phyloP scores from a whole-genome alignment of 1,284 basidiomycete genomes.

The Rhizopogon hawkerae region DNA sequence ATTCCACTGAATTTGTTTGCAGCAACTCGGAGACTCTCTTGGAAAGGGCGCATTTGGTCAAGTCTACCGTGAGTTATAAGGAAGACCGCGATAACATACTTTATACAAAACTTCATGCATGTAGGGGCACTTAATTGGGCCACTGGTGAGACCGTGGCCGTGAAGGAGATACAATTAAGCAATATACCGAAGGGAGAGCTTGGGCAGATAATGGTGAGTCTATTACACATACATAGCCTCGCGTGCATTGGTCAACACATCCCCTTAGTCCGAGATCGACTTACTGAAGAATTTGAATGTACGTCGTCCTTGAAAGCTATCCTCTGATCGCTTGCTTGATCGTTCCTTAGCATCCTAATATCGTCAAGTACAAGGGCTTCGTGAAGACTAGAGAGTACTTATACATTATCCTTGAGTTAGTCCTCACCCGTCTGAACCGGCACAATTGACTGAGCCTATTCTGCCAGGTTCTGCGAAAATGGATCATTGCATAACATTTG shows the following conservation, averaged over 20 bases:
- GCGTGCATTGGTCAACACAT: conserved; percentile 10
- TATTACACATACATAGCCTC: conserved; percentile 6
- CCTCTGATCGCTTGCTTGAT: conserved; percentile 4
- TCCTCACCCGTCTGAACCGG: conserved; percentile 7
- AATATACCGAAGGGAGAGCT: conserved; percentile 91
- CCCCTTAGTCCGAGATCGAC: conserved; percentile 84
- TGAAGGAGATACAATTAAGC: conserved; percentile 89
- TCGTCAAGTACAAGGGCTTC: conserved; percentile 98
- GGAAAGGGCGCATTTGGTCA: conserved; percentile 94
- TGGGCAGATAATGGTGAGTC: conserved; percentile 90
- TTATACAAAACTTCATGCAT: conserved; percentile 2
- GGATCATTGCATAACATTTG: conserved; percentile 92
- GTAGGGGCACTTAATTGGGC: conserved; percentile 91
- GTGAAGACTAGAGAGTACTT: conserved; percentile 91
- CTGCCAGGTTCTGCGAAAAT: conserved; percentile 87
- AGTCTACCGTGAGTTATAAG: conserved; percentile 70
- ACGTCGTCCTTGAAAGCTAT: conserved; percentile 19
- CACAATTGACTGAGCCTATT: not conserved
- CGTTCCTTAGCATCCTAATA: conserved; percentile 69
- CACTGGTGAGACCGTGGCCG: conserved; percentile 92
- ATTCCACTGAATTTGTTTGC: conserved; percentile 10
- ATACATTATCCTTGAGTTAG: conserved; percentile 91
- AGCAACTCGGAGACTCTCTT: conserved; percentile 92
- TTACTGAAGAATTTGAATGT: conserved; percentile 94
- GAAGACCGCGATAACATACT: not conserved